Conservation (phyloP, 805 yeast species). For the Komagataella mondaviorum region DNA sequence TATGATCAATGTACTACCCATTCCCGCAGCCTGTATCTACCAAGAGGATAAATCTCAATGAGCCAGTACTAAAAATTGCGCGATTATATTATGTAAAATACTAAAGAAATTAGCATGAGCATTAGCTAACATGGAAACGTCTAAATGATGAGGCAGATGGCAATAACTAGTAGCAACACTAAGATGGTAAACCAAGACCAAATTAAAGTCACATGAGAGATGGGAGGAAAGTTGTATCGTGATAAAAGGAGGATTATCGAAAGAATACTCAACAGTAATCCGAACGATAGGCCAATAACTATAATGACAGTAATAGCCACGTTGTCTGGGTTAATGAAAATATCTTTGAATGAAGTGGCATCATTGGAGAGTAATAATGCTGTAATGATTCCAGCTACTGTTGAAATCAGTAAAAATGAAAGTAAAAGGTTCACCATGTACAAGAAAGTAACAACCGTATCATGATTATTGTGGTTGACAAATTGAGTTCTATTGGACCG, state of each 20-base stretch:
- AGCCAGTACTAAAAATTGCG: background rate
- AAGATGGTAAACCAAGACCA: background rate
- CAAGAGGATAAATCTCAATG: no score
- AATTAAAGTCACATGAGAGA: background rate
- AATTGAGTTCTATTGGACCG: background rate
- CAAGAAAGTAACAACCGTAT: constrained; percentile 2
- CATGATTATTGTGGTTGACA: background rate
- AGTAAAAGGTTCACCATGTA: constrained; percentile 1
- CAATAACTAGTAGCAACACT: background rate
- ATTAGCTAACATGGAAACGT: background rate
- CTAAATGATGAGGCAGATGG: background rate
- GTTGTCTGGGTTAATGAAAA: background rate
- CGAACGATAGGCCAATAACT: background rate
- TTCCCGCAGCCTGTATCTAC: background rate
- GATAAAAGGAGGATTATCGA: background rate
- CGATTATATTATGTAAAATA: background rate
- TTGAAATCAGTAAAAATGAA: constrained; percentile 1
- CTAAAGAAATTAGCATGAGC: background rate
- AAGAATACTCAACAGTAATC: background rate
- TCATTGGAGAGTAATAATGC: background rate
- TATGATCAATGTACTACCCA: constrained; percentile 32
- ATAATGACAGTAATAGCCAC: background rate
- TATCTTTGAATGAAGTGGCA: background rate
- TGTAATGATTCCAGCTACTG: background rate
- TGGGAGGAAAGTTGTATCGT: background rate